These are phyloP conservation scores for Paramyrothecium roridum DNA, from an alignment of 2,329 filamentous ascomycete species.

Conservation along the genomic window DNA sequence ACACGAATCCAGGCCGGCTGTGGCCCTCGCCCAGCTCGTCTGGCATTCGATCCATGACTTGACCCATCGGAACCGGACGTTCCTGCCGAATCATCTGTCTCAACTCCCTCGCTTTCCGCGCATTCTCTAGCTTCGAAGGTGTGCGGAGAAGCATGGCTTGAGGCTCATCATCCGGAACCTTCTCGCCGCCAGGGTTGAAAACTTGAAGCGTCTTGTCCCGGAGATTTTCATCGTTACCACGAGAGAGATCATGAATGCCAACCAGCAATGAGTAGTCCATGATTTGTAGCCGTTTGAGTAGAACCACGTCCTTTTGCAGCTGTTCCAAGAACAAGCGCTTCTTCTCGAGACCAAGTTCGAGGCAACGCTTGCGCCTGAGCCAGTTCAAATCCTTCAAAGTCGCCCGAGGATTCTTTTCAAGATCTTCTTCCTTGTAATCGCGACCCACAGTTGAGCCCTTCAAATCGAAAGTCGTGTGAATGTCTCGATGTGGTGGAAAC, in stretches of 20 bases:
- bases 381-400: slow-evolving; percentile 97
- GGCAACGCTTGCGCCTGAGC: slow-evolving; percentile 77
- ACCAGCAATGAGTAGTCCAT: slow-evolving; percentile 98
- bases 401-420: slow-evolving; percentile 84
- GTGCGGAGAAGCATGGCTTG: slow-evolving; percentile 75
- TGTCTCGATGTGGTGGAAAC: slow-evolving; percentile 94
- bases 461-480: slow-evolving; percentile 93
- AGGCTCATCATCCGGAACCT: slow-evolving; percentile 51
- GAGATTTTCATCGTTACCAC: slow-evolving; percentile 93
- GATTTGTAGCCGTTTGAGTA: slow-evolving; percentile 86
- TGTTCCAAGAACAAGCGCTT: slow-evolving; percentile 86
- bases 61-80: slow-evolving; percentile 87
- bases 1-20: slow-evolving; percentile 69
- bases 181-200: slow-evolving; percentile 82
- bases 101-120: slow-evolving; percentile 85
- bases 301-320: slow-evolving; percentile 78
- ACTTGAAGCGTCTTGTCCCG: slow-evolving; percentile 86
- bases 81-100: slow-evolving; percentile 90
- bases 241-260: slow-evolving; percentile 85
- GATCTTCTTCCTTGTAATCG: slow-evolving; percentile 83
- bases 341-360: slow-evolving; percentile 88
- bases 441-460: slow-evolving; percentile 95
- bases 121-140: slow-evolving; percentile 88
- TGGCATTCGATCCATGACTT: slow-evolving; percentile 81
- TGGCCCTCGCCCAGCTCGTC: slow-evolving; percentile 78